Evolutionary conservation across 148 eudicot genomes (phyloP), one percentile per base, ranked within the genome.

Genomic region (Camellia granthamiana): DNA sequence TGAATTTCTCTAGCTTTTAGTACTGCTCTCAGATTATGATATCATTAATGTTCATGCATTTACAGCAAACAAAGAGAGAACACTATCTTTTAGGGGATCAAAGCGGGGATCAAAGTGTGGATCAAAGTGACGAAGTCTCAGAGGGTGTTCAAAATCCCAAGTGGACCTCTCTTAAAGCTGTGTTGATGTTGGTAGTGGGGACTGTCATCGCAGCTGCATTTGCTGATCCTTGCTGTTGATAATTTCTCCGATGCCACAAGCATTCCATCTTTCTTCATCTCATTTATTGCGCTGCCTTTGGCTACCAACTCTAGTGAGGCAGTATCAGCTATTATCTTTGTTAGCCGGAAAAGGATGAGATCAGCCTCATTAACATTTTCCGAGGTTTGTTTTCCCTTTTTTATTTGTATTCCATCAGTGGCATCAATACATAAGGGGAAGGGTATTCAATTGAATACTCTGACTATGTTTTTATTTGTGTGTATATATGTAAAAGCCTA

Each of bases 221-320:
- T 76, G 83, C 90, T 23, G 85, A 88, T 86, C 90, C 90, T 51
- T 70, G 90, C 87, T 54, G 90, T 88, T 38, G 78, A 84, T 69
- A 80, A 88, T 76, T 89, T 89, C 81, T 89, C 91, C 0, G 62
- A 42, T 65, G 88, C 89, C 62, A 85, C 91, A 21, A 76, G 81
- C 80, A 89, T 87, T 23, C 91, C 91, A 55, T 72, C 89, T 61
- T 85, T 83, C 74, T 89, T 89, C 79, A 87, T 87, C 63, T 85
- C 91, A 43, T 89, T 89, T 73, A 78, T 89, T 14, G 84, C 65
- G 8, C 79, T 86, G 21, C 91, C 91, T 30, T n/a, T 87, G 23
- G 89, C 86, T 5, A 84, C 89, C 72, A 87, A 83, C 80, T 79
- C 91, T 41, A 87, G 83, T 73, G 86, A 87, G 76, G 85, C 86